Percentiles rank a stretch among this genome's conserved stretches.
These are phyloP conservation scores for Cardamine occulta DNA, from an alignment of 345 rosid genomes.

Conservation along the genomic window DNA sequence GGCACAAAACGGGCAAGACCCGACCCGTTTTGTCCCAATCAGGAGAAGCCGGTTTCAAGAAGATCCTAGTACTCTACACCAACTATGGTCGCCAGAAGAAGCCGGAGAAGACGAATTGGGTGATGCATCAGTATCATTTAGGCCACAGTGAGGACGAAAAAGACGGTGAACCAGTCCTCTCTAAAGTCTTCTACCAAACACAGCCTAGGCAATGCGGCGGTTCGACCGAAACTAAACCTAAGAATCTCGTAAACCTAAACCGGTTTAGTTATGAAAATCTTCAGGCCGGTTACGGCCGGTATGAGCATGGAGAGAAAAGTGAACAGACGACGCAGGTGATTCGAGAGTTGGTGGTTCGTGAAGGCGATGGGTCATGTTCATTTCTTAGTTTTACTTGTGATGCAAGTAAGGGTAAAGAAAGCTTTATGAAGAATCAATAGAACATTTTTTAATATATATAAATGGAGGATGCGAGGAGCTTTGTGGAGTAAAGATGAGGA, in stretches of 20 bases:
- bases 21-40: conserved; percentile 56
- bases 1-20: conserved; percentile 98
- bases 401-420: conserved; percentile 68
- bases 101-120: conserved; percentile 95
- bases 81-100: conserved; percentile 85
- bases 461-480: conserved; percentile 27
- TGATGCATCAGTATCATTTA: conserved; percentile 95
- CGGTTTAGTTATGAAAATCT: conserved; percentile 33
- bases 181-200: conserved; percentile 95
- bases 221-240: conserved; percentile 36
- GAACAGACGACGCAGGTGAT: conserved; percentile 55
- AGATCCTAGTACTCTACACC: conserved; percentile 86
- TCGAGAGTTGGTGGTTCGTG: conserved; percentile 61
- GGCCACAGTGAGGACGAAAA: conserved; percentile 83
- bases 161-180: conserved; percentile 80
- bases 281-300: conserved; percentile 30
- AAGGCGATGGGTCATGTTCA: conserved; percentile 65
- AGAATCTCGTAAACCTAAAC: conserved; percentile 34
- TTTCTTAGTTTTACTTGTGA: conserved; percentile 59
- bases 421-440: conserved; percentile 45
- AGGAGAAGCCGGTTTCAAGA: conserved; percentile 79
- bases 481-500: conserved; percentile 44
- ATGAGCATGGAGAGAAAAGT: conserved; percentile 37
- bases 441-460: neutral
- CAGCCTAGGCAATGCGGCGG: conserved; percentile 77